Conservation (phyloP, 805 yeast species). For the Schwanniomyces yamadae region DNA sequence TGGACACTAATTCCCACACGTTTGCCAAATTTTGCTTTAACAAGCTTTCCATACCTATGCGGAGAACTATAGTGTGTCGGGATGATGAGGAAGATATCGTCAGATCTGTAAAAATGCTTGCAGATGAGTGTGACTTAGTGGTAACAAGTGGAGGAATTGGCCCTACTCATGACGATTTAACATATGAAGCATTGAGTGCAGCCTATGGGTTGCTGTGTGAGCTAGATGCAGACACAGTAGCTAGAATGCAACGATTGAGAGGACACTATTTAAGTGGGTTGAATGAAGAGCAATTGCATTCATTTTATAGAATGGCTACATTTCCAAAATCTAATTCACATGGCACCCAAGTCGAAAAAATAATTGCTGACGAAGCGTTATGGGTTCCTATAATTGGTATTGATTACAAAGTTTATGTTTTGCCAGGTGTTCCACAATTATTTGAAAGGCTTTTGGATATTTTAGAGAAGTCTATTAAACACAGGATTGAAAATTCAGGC, state of each 20-base stretch:
- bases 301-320: constrained; percentile 78
- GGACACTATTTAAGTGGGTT: constrained; percentile 34
- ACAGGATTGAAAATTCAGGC: constrained; percentile 18
- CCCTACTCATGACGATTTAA: constrained; percentile 88
- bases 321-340: constrained; percentile 46
- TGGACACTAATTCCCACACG: constrained; percentile 71
- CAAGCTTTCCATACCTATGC: constrained; percentile 60
- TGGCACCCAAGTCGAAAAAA: constrained; percentile 37
- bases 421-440: constrained; percentile 84
- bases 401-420: constrained; percentile 60
- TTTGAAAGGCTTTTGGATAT: constrained; percentile 55
- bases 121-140: constrained; percentile 58
- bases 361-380: constrained; percentile 45
- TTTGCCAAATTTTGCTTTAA: constrained; percentile 72
- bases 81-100: constrained; percentile 70
- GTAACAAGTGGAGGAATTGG: constrained; percentile 79
- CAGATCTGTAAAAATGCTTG: constrained; percentile 48
- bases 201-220: constrained; percentile 53
- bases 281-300: constrained; percentile 46
- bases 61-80: constrained; percentile 69
- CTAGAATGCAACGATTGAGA: constrained; percentile 54
- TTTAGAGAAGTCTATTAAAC: constrained; percentile 34
- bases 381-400: constrained; percentile 87
- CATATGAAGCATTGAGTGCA: constrained; percentile 71
- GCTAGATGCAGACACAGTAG: constrained; percentile 57